Conservation (phyloP, 2,329 filamentous ascomycete genomes). For the Ploettnerulaceae sp. region DNA sequence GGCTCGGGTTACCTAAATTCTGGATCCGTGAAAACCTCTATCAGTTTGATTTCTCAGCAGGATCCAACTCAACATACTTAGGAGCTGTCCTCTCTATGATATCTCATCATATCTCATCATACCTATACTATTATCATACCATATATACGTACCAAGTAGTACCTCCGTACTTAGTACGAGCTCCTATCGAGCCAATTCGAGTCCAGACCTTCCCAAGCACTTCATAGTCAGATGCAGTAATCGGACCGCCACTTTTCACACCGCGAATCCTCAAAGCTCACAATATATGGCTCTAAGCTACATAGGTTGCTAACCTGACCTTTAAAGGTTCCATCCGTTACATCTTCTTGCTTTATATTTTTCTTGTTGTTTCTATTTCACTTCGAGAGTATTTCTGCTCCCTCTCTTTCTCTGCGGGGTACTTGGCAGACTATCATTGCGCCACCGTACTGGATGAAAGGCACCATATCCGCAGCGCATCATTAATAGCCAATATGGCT, state of each 20-base stretch:
- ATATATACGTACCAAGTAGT: no score
- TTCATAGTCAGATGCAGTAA: no score
- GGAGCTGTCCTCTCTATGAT: no score
- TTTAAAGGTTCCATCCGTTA: neutral
- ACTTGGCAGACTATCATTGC: neutral
- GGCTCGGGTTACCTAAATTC: no score
- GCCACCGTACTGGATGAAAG: neutral
- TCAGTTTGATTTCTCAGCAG: no score
- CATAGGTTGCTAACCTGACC: neutral
- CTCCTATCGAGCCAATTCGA: no score
- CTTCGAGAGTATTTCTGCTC: neutral
- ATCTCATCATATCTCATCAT: no score
- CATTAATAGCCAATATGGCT: constrained; percentile 19
- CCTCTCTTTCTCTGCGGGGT: neutral
- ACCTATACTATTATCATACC: no score
- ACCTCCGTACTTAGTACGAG: no score
- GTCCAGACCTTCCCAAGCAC: no score
- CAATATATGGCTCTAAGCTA: neutral
- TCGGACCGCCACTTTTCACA: neutral
- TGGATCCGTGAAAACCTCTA: no score
- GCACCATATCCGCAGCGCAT: neutral
- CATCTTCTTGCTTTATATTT: neutral
- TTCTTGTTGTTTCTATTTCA: neutral
- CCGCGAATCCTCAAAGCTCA: neutral
- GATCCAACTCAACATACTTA: no score